phyloP scores from a whole-genome alignment of 164 flowering plant species.

The Vitis rotundifolia region DNA sequence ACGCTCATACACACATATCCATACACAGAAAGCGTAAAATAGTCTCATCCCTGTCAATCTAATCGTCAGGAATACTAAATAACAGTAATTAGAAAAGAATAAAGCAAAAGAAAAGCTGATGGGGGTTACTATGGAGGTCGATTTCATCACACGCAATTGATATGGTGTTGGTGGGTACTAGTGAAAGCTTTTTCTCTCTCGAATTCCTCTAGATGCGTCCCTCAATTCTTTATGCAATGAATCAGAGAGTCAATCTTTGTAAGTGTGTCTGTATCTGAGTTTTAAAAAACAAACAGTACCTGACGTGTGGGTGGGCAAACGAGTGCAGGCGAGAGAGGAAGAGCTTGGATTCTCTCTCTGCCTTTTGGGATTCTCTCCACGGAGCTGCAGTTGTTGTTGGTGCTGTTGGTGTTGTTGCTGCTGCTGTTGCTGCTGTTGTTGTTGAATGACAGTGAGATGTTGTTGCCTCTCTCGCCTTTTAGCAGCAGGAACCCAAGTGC shows the following conservation, averaged over 20 bases:
- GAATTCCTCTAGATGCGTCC: constrained; percentile 4
- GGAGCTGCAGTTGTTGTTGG: constrained; percentile 19
- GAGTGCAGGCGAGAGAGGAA: constrained; percentile 46
- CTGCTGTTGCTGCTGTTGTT: constrained; percentile 30
- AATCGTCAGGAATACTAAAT: constrained; percentile 35
- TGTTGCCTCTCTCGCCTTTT: constrained; percentile 72
- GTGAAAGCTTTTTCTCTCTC: constrained; percentile 3
- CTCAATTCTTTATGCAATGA: constrained; percentile 2
- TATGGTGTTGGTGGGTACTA: background rate
- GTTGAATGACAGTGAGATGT: constrained; percentile 40
- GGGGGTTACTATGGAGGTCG: constrained; percentile 15
- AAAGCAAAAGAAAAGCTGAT: constrained; percentile 16
- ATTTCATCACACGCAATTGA: constrained; percentile 38
- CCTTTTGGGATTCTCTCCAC: constrained; percentile 42
- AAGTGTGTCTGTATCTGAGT: constrained; percentile 6
- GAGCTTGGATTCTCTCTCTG: constrained; percentile 49
- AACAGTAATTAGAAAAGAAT: constrained; percentile 35
- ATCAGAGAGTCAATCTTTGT: background rate
- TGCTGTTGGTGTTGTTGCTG: constrained; percentile 36
- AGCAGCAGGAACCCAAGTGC: constrained; percentile 89
- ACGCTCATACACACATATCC: constrained; percentile 18
- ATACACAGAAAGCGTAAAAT: constrained; percentile 7
- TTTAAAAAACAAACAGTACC: constrained; percentile 26
- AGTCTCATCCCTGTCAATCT: constrained; percentile 28
- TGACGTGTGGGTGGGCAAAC: constrained; percentile 40